Percentiles rank a stretch among this genome's conserved stretches.
Conservation (phyloP, 2,329 filamentous ascomycete genomes). For the Pleomassaria siparia region DNA sequence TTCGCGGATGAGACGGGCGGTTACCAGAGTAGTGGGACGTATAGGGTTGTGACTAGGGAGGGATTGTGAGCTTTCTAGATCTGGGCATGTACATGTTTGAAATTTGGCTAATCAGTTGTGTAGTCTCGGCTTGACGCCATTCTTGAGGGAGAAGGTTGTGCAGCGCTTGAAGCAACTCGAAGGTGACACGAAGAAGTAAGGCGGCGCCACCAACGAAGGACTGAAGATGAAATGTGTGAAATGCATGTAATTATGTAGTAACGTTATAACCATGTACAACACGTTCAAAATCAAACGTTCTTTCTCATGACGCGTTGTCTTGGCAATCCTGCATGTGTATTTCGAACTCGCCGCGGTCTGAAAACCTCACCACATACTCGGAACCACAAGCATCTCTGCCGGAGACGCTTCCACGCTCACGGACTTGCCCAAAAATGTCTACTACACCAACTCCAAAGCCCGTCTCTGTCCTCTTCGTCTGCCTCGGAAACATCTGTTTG, state of each 20-base stretch:
- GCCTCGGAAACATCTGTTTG: conserved; percentile 90
- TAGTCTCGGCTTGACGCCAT: conserved; percentile 50
- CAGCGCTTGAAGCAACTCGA: conserved; percentile 44
- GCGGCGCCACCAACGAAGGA: too few species aligned
- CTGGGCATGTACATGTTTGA: neutral
- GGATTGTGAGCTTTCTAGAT: conserved; percentile 52
- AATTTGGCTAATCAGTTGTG: neutral
- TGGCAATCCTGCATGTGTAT: neutral
- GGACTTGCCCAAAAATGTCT: neutral
- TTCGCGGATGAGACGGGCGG: conserved; percentile 59
- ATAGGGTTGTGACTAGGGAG: conserved; percentile 61
- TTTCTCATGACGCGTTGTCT: neutral
- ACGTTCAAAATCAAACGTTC: too few species aligned
- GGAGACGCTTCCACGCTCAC: neutral
- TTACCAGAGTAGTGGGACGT: conserved; percentile 65
- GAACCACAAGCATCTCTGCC: conserved; percentile 4
- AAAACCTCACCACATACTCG: neutral
- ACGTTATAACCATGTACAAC: too few species aligned
- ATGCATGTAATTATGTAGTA: too few species aligned
- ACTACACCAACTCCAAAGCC: conserved; percentile 22
- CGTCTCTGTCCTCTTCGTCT: conserved; percentile 87
- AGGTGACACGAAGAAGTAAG: neutral
- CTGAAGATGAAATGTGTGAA: too few species aligned
- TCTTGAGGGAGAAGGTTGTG: conserved; percentile 53
- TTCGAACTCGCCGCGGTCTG: neutral